phyloP scores from a whole-genome alignment of 176 grass and related monocot species.

The Juncus effusus region DNA sequence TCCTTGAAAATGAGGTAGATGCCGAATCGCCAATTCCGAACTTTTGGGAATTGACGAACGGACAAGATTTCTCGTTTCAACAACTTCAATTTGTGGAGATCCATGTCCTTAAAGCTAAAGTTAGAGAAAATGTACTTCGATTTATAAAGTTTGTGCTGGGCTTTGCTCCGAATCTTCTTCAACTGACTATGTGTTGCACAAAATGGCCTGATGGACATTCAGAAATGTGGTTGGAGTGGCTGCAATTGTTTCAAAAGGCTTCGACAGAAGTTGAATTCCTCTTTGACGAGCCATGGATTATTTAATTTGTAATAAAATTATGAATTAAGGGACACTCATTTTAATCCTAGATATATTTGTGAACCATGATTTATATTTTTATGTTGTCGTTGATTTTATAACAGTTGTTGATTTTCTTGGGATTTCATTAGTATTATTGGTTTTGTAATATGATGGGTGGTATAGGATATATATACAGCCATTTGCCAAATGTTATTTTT shows the following conservation, averaged over 20 bases:
- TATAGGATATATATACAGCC: too few relatives aligned
- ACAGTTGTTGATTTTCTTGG: too few relatives aligned
- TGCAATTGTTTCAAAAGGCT: background rate
- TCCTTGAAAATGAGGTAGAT: background rate
- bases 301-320: too few relatives aligned
- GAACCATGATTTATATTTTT: too few relatives aligned
- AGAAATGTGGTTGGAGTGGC: background rate
- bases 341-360: too few relatives aligned
- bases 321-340: too few relatives aligned
- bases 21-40: background rate
- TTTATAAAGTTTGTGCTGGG: background rate
- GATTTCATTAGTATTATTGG: too few relatives aligned
- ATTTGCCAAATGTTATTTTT: too few relatives aligned
- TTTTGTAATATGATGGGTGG: too few relatives aligned
- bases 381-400: too few relatives aligned
- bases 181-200: background rate
- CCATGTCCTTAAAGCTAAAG: background rate
- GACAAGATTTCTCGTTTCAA: slow-evolving; percentile 3
- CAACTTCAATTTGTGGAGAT: background rate
- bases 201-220: background rate
- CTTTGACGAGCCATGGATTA: too few relatives aligned
- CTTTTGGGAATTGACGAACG: background rate
- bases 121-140: background rate
- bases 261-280: too few relatives aligned
- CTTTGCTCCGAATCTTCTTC: background rate